A percentile compares a stretch with the other conserved stretches of the same genome.
Evolutionary conservation across 768 basidiomycete species (phyloP).

Genomic region (Suillus lakei): DNA sequence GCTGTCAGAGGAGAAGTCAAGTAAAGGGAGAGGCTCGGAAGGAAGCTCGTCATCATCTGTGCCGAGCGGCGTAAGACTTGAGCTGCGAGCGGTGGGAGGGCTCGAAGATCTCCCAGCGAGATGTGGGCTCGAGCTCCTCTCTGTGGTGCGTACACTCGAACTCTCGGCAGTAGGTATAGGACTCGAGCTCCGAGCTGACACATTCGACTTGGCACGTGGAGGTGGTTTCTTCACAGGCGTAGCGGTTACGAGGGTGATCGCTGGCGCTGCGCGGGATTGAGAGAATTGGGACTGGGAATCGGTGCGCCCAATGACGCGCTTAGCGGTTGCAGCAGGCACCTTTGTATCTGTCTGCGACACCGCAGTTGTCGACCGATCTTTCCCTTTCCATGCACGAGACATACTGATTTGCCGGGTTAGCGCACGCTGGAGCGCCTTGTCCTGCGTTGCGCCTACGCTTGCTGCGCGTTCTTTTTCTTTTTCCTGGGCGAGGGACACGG

Average conservation of each 20-base stretch:
- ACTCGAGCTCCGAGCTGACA: constrained; percentile 9
- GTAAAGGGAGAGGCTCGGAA: background rate
- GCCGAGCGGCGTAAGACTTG: constrained; percentile 11
- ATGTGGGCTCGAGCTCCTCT: background rate
- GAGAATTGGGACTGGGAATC: background rate
- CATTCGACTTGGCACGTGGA: constrained; percentile 21
- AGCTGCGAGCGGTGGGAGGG: background rate
- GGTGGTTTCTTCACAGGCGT: constrained; percentile 50
- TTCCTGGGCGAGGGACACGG: constrained; percentile 73
- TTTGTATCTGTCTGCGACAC: constrained; percentile 23
- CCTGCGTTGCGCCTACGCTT: constrained; percentile 39
- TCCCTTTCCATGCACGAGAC: constrained; percentile 68
- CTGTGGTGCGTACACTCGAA: background rate
- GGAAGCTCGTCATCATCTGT: constrained; percentile 3
- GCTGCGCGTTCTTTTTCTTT: constrained; percentile 41
- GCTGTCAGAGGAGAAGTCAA: background rate
- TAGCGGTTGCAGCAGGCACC: constrained; percentile 15
- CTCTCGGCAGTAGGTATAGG: background rate
- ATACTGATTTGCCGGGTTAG: constrained; percentile 80
- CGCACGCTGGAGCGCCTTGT: constrained; percentile 50
- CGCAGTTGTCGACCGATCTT: constrained; percentile 23
- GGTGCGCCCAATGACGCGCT: background rate
- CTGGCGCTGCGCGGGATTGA: constrained; percentile 16
- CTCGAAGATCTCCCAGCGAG: constrained; percentile 2
- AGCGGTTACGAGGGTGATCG: constrained; percentile 52